phyloP scores from a whole-genome alignment of 225 moss, liverwort and hornwort species.

The Takakia lepidozioides region DNA sequence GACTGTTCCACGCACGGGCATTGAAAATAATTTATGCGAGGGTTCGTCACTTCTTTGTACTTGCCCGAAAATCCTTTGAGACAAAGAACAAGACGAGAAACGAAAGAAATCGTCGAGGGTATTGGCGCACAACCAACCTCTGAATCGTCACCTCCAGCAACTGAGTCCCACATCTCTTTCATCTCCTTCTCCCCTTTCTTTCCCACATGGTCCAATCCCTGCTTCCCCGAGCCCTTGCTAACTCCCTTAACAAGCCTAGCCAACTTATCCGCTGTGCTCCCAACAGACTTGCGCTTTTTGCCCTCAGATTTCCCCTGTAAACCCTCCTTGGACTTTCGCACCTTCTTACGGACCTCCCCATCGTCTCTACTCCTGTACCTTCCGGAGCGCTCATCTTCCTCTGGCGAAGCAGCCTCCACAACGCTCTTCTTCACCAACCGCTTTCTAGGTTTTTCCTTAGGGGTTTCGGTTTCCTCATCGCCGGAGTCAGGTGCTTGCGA shows the following conservation, averaged over 20 bases:
- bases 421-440: slow-evolving; percentile 65
- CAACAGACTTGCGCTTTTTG: slow-evolving; percentile 17
- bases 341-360: slow-evolving; percentile 19
- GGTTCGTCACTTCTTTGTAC: no score
- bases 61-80: no score
- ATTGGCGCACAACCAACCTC: no score
- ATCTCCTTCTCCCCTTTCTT: slow-evolving; percentile 60
- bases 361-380: slow-evolving; percentile 13
- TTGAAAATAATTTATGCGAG: no score
- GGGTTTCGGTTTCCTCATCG: slow-evolving; percentile 14
- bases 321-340: slow-evolving; percentile 31
- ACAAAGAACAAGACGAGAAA: no score
- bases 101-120: no score
- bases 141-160: slow-evolving; percentile 57
- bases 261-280: slow-evolving; percentile 26
- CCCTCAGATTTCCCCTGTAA: slow-evolving; percentile 24
- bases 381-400: slow-evolving; percentile 18
- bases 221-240: slow-evolving; percentile 18
- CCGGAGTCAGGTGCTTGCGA: slow-evolving; percentile 19
- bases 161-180: slow-evolving; percentile 71
- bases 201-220: slow-evolving; percentile 12
- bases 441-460: slow-evolving; percentile 44
- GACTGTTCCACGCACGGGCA: no score
- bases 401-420: slow-evolving; percentile 17
- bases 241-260: slow-evolving; percentile 24